Evolutionary conservation across 768 basidiomycete species (phyloP).

Genomic region (Mycena chlorophos): DNA sequence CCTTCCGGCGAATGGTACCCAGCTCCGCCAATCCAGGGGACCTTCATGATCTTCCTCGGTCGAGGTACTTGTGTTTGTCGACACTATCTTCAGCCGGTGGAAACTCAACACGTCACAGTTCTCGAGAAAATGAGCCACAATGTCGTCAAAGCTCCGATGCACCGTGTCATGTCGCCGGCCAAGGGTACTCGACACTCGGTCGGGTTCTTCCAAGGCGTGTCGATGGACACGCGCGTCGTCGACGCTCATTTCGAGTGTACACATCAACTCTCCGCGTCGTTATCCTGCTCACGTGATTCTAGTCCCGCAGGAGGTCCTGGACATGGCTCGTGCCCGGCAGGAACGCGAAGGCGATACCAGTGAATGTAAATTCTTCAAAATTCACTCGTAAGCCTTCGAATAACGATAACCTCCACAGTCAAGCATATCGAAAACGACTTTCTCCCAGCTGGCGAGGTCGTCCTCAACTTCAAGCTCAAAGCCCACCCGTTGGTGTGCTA

Average conservation of each 20-base stretch:
- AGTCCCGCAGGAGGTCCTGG: slow-evolving; percentile 16
- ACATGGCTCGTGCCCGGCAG: slow-evolving; percentile 15
- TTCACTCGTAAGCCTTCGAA: neutral
- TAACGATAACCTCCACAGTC: neutral
- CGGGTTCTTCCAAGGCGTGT: slow-evolving; percentile 20
- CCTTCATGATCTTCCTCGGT: slow-evolving; percentile 15
- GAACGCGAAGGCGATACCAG: slow-evolving; percentile 13
- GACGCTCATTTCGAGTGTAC: slow-evolving; percentile 17
- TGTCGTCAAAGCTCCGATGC: slow-evolving; percentile 16
- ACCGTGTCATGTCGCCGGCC: slow-evolving; percentile 18
- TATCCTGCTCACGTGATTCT: neutral
- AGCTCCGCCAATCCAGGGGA: slow-evolving; percentile 15
- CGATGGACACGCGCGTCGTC: slow-evolving; percentile 14
- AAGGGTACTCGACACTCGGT: slow-evolving; percentile 17
- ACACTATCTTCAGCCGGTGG: too few species aligned
- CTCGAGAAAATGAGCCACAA: slow-evolving; percentile 15
- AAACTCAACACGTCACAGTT: neutral
- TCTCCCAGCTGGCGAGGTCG: slow-evolving; percentile 13
- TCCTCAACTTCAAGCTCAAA: slow-evolving; percentile 17
- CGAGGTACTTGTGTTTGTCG: slow-evolving; percentile 8
- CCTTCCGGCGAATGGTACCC: slow-evolving; percentile 12
- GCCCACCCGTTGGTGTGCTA: slow-evolving; percentile 18
- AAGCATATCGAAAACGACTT: slow-evolving; percentile 2
- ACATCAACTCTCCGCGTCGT: neutral
- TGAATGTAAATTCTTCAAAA: slow-evolving; percentile 7